Base-by-base conservation (phyloP, 1,284 basidiomycete species). In the Ceratobasidium sp. region DNA sequence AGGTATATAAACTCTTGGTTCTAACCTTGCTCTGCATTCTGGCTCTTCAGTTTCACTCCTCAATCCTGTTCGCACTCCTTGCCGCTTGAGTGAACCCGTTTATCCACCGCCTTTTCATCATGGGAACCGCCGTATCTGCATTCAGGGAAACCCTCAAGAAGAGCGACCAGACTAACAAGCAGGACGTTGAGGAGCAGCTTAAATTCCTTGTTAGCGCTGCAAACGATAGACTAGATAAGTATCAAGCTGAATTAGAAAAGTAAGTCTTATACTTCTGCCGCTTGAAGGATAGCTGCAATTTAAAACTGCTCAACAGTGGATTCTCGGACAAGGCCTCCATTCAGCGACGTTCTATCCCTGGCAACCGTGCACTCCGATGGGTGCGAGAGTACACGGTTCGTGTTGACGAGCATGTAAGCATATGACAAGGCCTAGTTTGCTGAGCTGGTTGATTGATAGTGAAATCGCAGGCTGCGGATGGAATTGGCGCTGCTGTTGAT, bases 131-230 rank as follows among this genome's bases (percentile, higher is more conserved):
- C n/a, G n/a, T n/a, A n/a, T n/a, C n/a, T n/a, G n/a, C n/a, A n/a
- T n/a, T n/a, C n/a, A n/a, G n/a, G n/a, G n/a, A n/a, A n/a, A n/a
- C n/a, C n/a, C n/a, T n/a, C n/a, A n/a, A n/a, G n/a, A n/a, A n/a
- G n/a, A n/a, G n/a, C n/a, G n/a, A n/a, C n/a, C n/a, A 43, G 22
- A 19, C 49, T 15, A 56, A 17, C 29, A 56, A 25, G 57, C 25
- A 49, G 68, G 71, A 54, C 3, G 15, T 77, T n/a, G 52, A 76
- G 44, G 71, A 77, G 51, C 76, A 77, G 43, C 76, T 77, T 17
- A n/a, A 65, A 4, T 76, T 77, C 49, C 37, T 77, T 6, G 61
- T 77, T 43, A 52, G 49, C 46, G 19, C 64, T 5, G 76, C 73
- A 6, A 44, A 54, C 46, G 49, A 62, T 0, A 65, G 57, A 44